Percentiles rank a stretch among this genome's conserved stretches.
Evolutionary conservation across 2,329 filamentous ascomycete genomes (phyloP).

Genomic region (Elsinoe fawcettii): DNA sequence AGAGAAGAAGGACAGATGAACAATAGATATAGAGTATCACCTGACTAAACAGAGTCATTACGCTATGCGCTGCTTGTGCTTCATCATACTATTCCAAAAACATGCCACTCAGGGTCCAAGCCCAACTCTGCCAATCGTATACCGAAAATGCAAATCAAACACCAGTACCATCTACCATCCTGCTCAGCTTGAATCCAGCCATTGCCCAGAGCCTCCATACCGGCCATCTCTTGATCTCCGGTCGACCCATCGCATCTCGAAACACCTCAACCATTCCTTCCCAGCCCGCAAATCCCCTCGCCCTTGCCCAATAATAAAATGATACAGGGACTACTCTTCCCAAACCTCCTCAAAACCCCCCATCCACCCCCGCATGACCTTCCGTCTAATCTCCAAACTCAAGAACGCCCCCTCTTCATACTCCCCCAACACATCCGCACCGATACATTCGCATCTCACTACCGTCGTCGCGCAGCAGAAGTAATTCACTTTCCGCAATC

Average conservation of each 20-base stretch:
- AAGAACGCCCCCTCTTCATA: constrained; percentile 4
- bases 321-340: background rate
- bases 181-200: too few species aligned
- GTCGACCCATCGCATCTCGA: too few species aligned
- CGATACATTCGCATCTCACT: constrained; percentile 5
- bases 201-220: too few species aligned
- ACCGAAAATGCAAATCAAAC: too few species aligned
- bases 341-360: constrained; percentile 5
- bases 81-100: background rate
- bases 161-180: too few species aligned
- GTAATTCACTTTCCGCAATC: background rate
- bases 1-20: background rate
- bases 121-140: too few species aligned
- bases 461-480: background rate
- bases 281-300: too few species aligned
- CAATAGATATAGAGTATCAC: background rate
- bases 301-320: too few species aligned
- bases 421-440: constrained; percentile 4
- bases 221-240: too few species aligned
- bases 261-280: background rate
- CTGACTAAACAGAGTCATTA: background rate
- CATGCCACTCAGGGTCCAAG: too few species aligned
- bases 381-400: constrained; percentile 2
- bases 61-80: background rate
- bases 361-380: background rate